phyloP scores from a whole-genome alignment of 2,329 filamentous ascomycete species.

The Fusarium armeniacum region DNA sequence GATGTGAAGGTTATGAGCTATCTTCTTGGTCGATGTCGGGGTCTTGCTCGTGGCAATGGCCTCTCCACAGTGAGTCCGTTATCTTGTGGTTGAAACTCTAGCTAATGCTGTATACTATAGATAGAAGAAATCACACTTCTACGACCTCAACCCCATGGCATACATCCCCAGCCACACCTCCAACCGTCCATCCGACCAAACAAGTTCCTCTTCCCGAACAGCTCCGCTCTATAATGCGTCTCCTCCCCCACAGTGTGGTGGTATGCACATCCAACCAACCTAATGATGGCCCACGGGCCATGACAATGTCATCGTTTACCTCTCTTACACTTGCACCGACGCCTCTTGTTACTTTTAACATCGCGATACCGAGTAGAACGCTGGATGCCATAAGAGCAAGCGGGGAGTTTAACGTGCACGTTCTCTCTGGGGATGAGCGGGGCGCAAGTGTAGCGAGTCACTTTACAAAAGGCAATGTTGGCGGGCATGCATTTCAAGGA shows the following conservation, averaged over 20 bases:
- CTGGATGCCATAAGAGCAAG: constrained; percentile 63
- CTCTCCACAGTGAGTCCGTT: constrained; percentile 34
- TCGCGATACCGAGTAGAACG: constrained; percentile 68
- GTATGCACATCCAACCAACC: constrained; percentile 65
- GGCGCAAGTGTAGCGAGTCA: constrained; percentile 67
- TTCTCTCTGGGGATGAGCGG: constrained; percentile 62
- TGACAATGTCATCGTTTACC: constrained; percentile 73
- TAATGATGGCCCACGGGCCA: constrained; percentile 58
- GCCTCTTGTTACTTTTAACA: constrained; percentile 70
- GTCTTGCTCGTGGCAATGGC: constrained; percentile 2
- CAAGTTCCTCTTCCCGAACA: constrained; percentile 59
- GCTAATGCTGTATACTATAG: constrained; percentile 35
- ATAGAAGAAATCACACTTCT: constrained; percentile 39
- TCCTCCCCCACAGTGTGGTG: constrained; percentile 68
- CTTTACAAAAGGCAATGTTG: constrained; percentile 65
- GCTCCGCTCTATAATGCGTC: constrained; percentile 67
- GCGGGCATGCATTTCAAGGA: constrained; percentile 56
- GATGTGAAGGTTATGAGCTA: constrained; percentile 3
- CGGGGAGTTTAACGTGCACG: constrained; percentile 67
- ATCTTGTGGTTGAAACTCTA: not conserved
- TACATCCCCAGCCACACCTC: constrained; percentile 50
- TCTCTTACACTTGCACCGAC: constrained; percentile 66
- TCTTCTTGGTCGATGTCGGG: not conserved
- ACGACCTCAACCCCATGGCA: constrained; percentile 49
- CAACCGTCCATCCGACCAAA: constrained; percentile 55